Base-by-base conservation (phyloP, 164 flowering plant genomes). In the Sextonia rubra region DNA sequence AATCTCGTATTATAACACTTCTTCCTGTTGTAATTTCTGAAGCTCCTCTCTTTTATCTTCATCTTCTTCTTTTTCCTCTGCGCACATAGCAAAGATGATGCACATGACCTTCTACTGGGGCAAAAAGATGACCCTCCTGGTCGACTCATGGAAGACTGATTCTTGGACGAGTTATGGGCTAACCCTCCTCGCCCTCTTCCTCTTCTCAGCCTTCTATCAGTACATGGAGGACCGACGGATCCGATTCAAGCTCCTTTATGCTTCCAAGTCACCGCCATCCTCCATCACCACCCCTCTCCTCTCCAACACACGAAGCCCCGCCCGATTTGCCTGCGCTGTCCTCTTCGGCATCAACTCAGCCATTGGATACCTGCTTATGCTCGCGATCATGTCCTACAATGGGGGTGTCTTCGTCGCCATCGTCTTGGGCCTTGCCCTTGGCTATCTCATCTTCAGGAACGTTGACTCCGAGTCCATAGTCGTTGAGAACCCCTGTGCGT, bases 101-200 rank as follows among this genome's bases (percentile, higher is more conserved):
- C 98, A 93, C 88, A 93, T 93, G 98, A 91, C 98, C n/a, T n/a
- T n/a, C 70, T 93, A 91, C 87, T 93, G 98, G 98, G 82, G 95
- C 74, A 79, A 47, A 56, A 44, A 78, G 56, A 92, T 86, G 62
- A 90, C 93, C 11, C 73, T 94, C 77, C 82, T 94, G 37, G 74
- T 94, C 85, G 84, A 82, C 69, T 85, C 87, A 3, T 92, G 97
- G 97, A 77, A 76, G 64, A 89, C 96, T 25, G 78, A 82, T 25
- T 81, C 96, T 26, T 89, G 91, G 93, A 64, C 71, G 20, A 66
- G 82, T 67, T 94, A 92, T 85, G 25, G 70, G 5, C 76, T 92
- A 60, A 74, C 91, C 58, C 73, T 94, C 12, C 76, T 90, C 75
- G 94, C 86, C 48, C 83, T 87, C 76, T 65, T 90, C 75, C 62